These are phyloP conservation scores for Eucalyptus erythrocorys DNA, from an alignment of 345 rosid genomes.

Conservation along the genomic window DNA sequence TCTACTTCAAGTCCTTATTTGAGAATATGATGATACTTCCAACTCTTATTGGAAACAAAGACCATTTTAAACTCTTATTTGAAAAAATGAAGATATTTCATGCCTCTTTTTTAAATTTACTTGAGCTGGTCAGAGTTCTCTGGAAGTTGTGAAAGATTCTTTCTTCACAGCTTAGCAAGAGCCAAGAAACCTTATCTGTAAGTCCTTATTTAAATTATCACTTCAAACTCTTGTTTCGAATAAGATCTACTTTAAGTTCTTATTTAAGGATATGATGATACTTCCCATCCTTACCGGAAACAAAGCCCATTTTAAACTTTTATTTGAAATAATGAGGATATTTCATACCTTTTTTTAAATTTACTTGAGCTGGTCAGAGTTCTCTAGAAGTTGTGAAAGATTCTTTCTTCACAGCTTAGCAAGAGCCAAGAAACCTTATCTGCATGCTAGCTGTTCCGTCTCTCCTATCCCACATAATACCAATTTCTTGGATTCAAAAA, in stretches of 20 bases:
- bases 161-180: background rate
- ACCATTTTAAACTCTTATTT: no score
- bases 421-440: background rate
- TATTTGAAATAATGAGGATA: accelerated
- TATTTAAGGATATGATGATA: no score
- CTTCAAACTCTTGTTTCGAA: accelerated
- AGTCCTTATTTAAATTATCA: no score
- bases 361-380: background rate
- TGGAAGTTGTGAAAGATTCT: background rate
- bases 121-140: background rate
- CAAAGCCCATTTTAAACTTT: accelerated
- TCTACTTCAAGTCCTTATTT: no score
- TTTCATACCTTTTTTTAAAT: accelerated
- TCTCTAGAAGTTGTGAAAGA: background rate
- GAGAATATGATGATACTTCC: no score
- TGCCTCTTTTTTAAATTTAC: no score
- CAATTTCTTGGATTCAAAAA: background rate
- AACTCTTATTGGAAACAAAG: no score
- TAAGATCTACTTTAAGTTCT: accelerated
- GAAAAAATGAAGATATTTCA: no score
- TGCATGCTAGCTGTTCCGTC: background rate
- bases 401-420: background rate
- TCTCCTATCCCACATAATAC: background rate
- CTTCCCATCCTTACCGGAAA: accelerated
- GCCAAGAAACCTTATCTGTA: background rate